Base-by-base conservation (phyloP, 257 asterid species). In the Euphrasia confusa region DNA sequence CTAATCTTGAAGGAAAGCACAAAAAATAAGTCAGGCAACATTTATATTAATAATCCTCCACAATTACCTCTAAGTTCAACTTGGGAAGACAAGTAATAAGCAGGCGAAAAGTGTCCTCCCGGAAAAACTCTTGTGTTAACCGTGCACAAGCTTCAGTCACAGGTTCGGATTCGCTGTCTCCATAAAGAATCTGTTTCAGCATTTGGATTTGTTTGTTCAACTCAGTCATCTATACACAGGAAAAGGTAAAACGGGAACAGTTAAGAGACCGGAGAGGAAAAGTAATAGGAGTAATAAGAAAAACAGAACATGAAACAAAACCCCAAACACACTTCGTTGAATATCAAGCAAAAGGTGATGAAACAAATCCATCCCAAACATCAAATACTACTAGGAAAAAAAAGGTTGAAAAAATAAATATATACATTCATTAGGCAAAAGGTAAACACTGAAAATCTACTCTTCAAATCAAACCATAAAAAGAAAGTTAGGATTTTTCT, bases 111-210 rank as follows among this genome's bases (percentile, higher is more conserved):
- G 95, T 83, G 71, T 90, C 81, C 80, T 90, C 97, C 66, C 69
- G 83, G 71, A 90, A 87, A 77, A 90, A 85, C 80, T 90, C 97
- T 67, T 80, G 90, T 1, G 97, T 90, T 80, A 90, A 71, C 71
- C 84, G 97, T 28, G 83, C 71, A 70, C 97, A 90, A 18, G 96
- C 90, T 62, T 90, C 96, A 1, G 95, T 54, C 4, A 87, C 83
- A 24, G 97, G 97, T 75, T 90, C 97, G 3, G 93, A 76, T 74
- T 90, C 95, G 65, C 97, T 83, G 75, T 83, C 87, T 42, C 97
- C 97, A 37, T 90, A 90, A 14, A 90, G 95, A 68, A 78, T 71
- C 44, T 72, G 69, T 78, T 84, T 87, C 74, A 90, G 42, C 13
- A 86, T 90, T 52, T 92, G 70, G 50, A 90, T 74, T 57, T 81